Percentiles rank a stretch among this genome's conserved stretches.
phyloP scores from a whole-genome alignment of 495 filamentous ascomycete species.

The Podospora didyma region DNA sequence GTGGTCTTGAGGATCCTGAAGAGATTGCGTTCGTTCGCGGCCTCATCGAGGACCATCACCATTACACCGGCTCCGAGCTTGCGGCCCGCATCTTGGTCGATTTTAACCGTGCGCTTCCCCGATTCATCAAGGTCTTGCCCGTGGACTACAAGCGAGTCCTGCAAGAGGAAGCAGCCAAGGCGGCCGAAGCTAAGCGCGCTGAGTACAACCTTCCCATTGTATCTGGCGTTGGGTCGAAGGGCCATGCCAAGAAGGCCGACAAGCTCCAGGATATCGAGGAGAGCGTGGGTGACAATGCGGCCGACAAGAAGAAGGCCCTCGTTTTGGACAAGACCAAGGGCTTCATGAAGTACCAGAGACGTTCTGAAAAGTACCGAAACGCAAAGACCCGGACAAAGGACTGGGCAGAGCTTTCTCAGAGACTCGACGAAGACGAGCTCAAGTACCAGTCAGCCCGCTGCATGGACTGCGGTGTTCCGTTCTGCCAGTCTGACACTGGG shows the following conservation, averaged over 20 bases:
- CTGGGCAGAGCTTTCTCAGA: constrained; percentile 88
- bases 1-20: constrained; percentile 77
- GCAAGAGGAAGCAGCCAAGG: constrained; percentile 78
- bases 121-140: constrained; percentile 92
- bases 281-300: constrained; percentile 77
- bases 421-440: constrained; percentile 92
- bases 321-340: constrained; percentile 97
- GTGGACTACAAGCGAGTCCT: constrained; percentile 97
- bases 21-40: constrained; percentile 95
- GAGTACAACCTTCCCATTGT: constrained; percentile 82
- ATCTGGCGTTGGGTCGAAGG: constrained; percentile 53
- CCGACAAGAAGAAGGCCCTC: constrained; percentile 91
- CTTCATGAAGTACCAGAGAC: constrained; percentile 98
- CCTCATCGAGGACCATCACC: constrained; percentile 96
- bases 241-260: constrained; percentile 66
- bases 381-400: constrained; percentile 84
- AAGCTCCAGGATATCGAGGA: constrained; percentile 95
- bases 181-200: constrained; percentile 73
- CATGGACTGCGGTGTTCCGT: constrained; percentile 99
- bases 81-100: constrained; percentile 95
- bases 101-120: constrained; percentile 87
- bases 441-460: constrained; percentile 98
- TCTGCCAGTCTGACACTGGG: constrained; percentile 96
- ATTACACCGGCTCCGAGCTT: constrained; percentile 97
- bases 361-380: constrained; percentile 91